Evolutionary conservation across 352 stramenopile species (phyloP).

Genomic region (Plasmopara viticola): DNA sequence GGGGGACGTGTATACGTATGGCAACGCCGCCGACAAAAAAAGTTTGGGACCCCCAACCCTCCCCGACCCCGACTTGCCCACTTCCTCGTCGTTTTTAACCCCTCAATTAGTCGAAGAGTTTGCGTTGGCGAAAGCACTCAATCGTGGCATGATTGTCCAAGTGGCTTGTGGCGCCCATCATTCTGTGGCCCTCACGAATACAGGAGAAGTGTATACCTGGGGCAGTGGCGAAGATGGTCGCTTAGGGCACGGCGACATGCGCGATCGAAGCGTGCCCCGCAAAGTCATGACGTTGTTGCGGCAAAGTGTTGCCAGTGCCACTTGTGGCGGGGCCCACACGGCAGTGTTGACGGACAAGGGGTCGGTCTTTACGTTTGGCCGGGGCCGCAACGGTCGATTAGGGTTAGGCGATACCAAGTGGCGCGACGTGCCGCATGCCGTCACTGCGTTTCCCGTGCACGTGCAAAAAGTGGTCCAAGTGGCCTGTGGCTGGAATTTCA

Average conservation of each 20-base stretch:
- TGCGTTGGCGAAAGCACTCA: slow-evolving; percentile 69
- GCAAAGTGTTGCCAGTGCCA: slow-evolving; percentile 57
- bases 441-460: slow-evolving; percentile 37
- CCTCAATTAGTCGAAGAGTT: slow-evolving; percentile 75
- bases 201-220: slow-evolving; percentile 75
- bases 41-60: slow-evolving; percentile 20
- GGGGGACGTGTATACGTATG: slow-evolving; percentile 76
- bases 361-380: slow-evolving; percentile 78
- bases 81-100: slow-evolving; percentile 34
- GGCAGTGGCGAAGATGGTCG: slow-evolving; percentile 76
- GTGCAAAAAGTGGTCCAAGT: slow-evolving; percentile 36
- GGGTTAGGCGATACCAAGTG: slow-evolving; percentile 73
- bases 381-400: slow-evolving; percentile 64
- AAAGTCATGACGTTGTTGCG: slow-evolving; percentile 78
- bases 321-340: slow-evolving; percentile 73
- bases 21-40: slow-evolving; percentile 53
- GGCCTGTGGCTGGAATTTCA: slow-evolving; percentile 83
- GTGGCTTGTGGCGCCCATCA: slow-evolving; percentile 74
- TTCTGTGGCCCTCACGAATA: slow-evolving; percentile 61
- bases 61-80: slow-evolving; percentile 8
- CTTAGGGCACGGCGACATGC: slow-evolving; percentile 75
- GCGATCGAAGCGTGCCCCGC: slow-evolving; percentile 58
- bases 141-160: slow-evolving; percentile 50
- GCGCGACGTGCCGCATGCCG: slow-evolving; percentile 57
- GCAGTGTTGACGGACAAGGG: slow-evolving; percentile 56